Evolutionary conservation across 169 alveolate genomes (phyloP).

Genomic region (Plasmodium billcollinsi): DNA sequence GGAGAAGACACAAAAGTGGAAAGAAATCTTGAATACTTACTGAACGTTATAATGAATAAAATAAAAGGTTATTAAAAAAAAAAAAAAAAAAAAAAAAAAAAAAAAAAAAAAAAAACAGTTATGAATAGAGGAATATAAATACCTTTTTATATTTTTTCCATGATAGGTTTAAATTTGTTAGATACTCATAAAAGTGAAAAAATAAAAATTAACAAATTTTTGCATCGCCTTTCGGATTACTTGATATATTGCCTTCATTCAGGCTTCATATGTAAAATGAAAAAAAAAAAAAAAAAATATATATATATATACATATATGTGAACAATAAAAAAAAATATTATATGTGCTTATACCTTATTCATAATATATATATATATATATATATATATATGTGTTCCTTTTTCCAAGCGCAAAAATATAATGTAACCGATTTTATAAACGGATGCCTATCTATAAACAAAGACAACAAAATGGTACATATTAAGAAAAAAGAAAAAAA

Average conservation of each 20-base stretch:
- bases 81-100: neutral
- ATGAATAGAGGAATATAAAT: neutral
- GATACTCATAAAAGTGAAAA: conserved; percentile 61
- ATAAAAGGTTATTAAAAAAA: conserved; percentile 16
- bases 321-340: neutral
- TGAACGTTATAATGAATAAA: conserved; percentile 26
- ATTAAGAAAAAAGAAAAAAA: neutral
- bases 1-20: conserved; percentile 66
- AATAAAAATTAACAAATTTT: conserved; percentile 31
- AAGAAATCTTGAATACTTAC: conserved; percentile 39
- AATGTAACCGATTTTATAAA: conserved; percentile 49
- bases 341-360: too few relatives aligned
- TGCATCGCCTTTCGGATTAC: conserved; percentile 58
- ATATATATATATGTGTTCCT: neutral
- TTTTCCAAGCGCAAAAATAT: conserved; percentile 33
- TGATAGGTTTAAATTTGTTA: conserved; percentile 38
- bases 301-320: neutral
- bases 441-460: conserved; percentile 19
- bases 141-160: neutral
- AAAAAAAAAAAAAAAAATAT: neutral
- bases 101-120: neutral
- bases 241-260: conserved; percentile 33
- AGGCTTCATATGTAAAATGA: conserved; percentile 46
- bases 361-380: neutral
- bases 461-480: conserved; percentile 21